A percentile compares a stretch with the other conserved stretches of the same genome.
Evolutionary conservation across 2,329 filamentous ascomycete species (phyloP).

Genomic region (Colletotrichum musae): DNA sequence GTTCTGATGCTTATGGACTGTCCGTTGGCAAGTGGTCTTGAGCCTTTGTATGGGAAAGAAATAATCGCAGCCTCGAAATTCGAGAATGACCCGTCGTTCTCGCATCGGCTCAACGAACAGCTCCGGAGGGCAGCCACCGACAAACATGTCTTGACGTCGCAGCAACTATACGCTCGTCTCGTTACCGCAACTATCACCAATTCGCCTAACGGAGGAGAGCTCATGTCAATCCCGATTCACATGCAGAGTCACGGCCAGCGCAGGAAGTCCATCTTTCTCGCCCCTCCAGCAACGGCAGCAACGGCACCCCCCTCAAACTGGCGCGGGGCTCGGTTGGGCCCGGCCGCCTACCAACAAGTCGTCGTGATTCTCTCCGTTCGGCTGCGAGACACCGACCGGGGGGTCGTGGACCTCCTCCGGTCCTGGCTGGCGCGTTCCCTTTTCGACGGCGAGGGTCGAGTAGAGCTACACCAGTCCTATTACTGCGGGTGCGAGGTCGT

Average conservation of each 20-base stretch:
- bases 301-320: background rate
- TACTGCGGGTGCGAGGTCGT: background rate
- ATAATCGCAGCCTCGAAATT: background rate
- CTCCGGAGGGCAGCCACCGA: background rate
- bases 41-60: background rate
- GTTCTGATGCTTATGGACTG: background rate
- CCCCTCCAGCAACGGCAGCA: background rate
- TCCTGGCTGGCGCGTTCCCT: background rate
- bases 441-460: background rate
- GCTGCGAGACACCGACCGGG: background rate
- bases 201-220: background rate
- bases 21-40: too few species aligned
- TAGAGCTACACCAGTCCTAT: background rate
- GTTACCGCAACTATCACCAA: background rate
- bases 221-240: background rate
- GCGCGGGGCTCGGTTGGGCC: background rate
- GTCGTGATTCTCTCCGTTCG: background rate
- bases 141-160: background rate
- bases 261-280: background rate
- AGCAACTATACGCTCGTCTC: background rate
- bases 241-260: background rate
- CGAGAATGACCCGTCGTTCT: background rate
- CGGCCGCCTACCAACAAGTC: background rate
- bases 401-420: background rate
- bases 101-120: background rate